Percentiles rank a stretch among this genome's conserved stretches.
phyloP scores from a whole-genome alignment of 495 filamentous ascomycete genomes.

The Annulohypoxylon moriforme region DNA sequence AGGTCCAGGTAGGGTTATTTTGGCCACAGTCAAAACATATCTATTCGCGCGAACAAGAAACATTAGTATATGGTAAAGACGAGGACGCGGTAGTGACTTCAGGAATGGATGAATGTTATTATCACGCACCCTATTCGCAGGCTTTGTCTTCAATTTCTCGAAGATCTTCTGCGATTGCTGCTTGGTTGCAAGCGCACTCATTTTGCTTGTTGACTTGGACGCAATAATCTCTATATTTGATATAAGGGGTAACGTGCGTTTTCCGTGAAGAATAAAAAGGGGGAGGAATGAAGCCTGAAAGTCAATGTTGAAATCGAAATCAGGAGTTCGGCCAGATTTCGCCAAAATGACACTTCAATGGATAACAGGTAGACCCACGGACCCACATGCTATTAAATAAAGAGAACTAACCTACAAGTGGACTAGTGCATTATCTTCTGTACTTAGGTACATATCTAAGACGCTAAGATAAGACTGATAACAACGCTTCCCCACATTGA shows the following conservation, averaged over 20 bases:
- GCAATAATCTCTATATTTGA: not conserved
- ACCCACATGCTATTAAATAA: conserved; percentile 13
- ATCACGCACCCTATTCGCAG: conserved; percentile 86
- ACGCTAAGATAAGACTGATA: not conserved
- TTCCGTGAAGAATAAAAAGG: conserved; percentile 63
- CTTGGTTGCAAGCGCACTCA: conserved; percentile 89
- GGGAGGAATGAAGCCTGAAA: conserved; percentile 68
- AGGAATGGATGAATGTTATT: conserved; percentile 5
- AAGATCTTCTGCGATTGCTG: conserved; percentile 96
- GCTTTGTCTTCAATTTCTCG: conserved; percentile 93
- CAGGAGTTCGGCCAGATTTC: conserved; percentile 56
- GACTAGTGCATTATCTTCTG: not conserved
- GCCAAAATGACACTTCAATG: conserved; percentile 44
- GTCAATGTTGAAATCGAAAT: conserved; percentile 64
- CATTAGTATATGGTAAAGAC: conserved; percentile 42
- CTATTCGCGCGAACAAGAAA: conserved; percentile 55
- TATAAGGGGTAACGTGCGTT: not conserved
- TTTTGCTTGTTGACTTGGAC: conserved; percentile 56
- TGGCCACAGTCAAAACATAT: conserved; percentile 97
- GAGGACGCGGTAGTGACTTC: not conserved
- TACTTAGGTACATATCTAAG: not conserved
- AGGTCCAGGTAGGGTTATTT: conserved; percentile 98
- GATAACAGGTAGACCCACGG: conserved; percentile 17
- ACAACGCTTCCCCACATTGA: conserved; percentile 24
- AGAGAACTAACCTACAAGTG: conserved; percentile 13